Percentiles rank a stretch among this genome's conserved stretches.
These are phyloP conservation scores for Fusarium kyushuense DNA, from an alignment of 2,329 filamentous ascomycete genomes.

Conservation along the genomic window DNA sequence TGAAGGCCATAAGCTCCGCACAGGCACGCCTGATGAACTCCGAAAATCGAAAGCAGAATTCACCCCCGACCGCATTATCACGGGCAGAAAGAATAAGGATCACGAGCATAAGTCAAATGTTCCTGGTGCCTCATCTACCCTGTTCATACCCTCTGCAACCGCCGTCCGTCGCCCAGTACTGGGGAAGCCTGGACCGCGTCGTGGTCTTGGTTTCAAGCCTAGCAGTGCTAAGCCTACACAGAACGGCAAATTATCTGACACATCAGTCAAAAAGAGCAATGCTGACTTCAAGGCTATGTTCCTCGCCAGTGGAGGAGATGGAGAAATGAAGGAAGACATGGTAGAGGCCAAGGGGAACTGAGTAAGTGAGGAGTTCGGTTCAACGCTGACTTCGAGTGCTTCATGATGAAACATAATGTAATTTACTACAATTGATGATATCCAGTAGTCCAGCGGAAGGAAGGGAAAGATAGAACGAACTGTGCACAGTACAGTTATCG, in stretches of 20 bases:
- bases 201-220: conserved; percentile 59
- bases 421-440: conserved; percentile 37
- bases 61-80: conserved; percentile 46
- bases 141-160: conserved; percentile 60
- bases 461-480: not conserved
- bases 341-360: conserved; percentile 8
- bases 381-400: conserved; percentile 17
- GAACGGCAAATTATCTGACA: conserved; percentile 42
- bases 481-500: conserved; percentile 16
- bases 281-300: conserved; percentile 70
- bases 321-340: conserved; percentile 20
- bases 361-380: conserved; percentile 12
- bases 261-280: conserved; percentile 62
- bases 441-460: conserved; percentile 16
- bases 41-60: conserved; percentile 63
- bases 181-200: conserved; percentile 57
- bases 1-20: conserved; percentile 65
- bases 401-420: conserved; percentile 39
- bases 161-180: conserved; percentile 58
- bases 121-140: conserved; percentile 30
- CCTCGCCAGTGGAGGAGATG: conserved; percentile 46
- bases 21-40: conserved; percentile 67
- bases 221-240: conserved; percentile 36
- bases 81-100: conserved; percentile 47
- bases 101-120: conserved; percentile 45